phyloP scores from a whole-genome alignment of 805 yeast species.

The Spathaspora sp. region DNA sequence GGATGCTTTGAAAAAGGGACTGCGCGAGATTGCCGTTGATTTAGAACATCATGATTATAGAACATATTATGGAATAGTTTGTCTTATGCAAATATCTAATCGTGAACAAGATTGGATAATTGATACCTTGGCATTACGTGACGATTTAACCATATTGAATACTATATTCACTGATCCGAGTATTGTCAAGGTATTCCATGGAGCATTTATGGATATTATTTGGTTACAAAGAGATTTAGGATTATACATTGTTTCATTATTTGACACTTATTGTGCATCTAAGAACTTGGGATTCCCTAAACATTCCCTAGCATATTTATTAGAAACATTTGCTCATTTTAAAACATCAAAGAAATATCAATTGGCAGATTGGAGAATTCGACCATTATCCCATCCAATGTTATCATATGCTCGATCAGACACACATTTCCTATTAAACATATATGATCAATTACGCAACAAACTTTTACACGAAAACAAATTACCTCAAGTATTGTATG shows the following conservation, averaged over 20 bases:
- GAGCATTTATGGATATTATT: slow-evolving; percentile 93
- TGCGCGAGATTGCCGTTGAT: slow-evolving; percentile 81
- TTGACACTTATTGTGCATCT: slow-evolving; percentile 92
- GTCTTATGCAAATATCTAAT: slow-evolving; percentile 88
- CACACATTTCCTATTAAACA: slow-evolving; percentile 83
- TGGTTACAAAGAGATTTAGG: slow-evolving; percentile 98
- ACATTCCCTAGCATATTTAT: slow-evolving; percentile 77
- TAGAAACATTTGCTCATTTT: slow-evolving; percentile 78
- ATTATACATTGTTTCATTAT: slow-evolving; percentile 78
- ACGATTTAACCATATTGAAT: slow-evolving; percentile 65
- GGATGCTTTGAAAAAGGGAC: slow-evolving; percentile 38
- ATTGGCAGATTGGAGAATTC: slow-evolving; percentile 91
- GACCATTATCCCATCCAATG: slow-evolving; percentile 81
- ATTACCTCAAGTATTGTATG: slow-evolving; percentile 58
- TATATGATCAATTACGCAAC: slow-evolving; percentile 71
- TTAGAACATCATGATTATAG: slow-evolving; percentile 94
- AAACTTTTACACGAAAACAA: slow-evolving; percentile 46
- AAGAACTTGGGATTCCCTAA: slow-evolving; percentile 74
- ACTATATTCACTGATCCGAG: slow-evolving; percentile 75
- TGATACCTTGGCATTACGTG: slow-evolving; percentile 79
- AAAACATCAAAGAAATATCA: slow-evolving; percentile 92
- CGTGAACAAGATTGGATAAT: slow-evolving; percentile 80
- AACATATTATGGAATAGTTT: slow-evolving; percentile 85
- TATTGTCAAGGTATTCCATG: slow-evolving; percentile 87
- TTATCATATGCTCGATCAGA: slow-evolving; percentile 87